A percentile compares a stretch with the other conserved stretches of the same genome.
Conservation (phyloP, 768 basidiomycete genomes). For the Boletus bicolor region DNA sequence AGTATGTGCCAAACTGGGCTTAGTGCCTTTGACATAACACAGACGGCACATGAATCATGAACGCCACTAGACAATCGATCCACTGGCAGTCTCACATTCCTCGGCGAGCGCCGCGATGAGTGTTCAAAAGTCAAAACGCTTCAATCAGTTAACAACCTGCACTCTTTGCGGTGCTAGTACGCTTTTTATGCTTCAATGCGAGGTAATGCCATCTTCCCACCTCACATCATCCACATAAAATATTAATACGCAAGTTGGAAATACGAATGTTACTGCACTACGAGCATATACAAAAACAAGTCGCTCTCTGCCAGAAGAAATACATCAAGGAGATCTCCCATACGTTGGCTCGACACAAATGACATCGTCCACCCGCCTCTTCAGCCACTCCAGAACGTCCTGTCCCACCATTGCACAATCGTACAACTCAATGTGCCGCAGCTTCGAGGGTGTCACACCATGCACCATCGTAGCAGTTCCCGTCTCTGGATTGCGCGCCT, state of each 20-base stretch:
- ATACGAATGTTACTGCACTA: neutral
- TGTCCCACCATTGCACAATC: constrained; percentile 64
- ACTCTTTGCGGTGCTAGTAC: constrained; percentile 12
- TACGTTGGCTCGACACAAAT: constrained; percentile 57
- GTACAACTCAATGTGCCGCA: constrained; percentile 59
- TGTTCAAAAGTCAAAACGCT: constrained; percentile 9
- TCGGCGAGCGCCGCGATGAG: neutral
- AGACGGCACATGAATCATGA: too few relatives aligned
- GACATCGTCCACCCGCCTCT: constrained; percentile 57
- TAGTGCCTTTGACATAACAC: too few relatives aligned
- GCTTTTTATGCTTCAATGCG: neutral
- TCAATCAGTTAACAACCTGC: constrained; percentile 2
- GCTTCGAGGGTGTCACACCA: constrained; percentile 49
- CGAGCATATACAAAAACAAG: constrained; percentile 6
- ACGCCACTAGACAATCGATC: neutral
- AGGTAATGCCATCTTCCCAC: neutral
- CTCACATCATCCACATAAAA: constrained; percentile 7
- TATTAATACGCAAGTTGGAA: constrained; percentile 19
- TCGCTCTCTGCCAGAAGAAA: neutral
- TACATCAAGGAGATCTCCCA: constrained; percentile 35
- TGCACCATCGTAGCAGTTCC: constrained; percentile 35
- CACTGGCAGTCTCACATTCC: neutral
- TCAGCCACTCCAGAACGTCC: constrained; percentile 70
- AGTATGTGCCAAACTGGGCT: too few relatives aligned
- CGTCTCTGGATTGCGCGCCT: constrained; percentile 62